A percentile compares a stretch with the other conserved stretches of the same genome.
phyloP scores from a whole-genome alignment of 2,329 filamentous ascomycete genomes.

The Ceratocystis albifundus region DNA sequence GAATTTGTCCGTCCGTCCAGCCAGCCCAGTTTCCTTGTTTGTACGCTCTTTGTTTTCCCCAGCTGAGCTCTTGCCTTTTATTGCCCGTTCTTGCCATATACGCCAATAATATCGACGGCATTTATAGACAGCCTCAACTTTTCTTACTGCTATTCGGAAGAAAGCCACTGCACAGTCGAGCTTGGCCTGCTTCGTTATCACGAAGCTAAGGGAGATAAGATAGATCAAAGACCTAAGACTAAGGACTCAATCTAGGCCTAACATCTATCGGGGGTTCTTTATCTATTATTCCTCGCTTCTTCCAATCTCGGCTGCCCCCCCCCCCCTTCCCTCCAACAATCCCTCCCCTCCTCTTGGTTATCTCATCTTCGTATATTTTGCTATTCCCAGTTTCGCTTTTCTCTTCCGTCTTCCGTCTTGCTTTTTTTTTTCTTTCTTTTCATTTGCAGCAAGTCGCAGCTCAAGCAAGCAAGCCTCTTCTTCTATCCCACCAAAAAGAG shows the following conservation, averaged over 20 bases:
- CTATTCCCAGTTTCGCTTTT: not conserved
- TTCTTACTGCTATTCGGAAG: too few species aligned
- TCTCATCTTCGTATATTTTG: not conserved
- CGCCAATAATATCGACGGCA: not conserved
- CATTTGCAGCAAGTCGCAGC: not conserved
- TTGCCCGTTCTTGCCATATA: not conserved
- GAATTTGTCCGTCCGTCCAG: not conserved
- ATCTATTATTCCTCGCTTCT: not conserved
- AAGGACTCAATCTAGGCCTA: not conserved
- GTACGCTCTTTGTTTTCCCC: not conserved
- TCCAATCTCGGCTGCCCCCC: conserved; percentile 5
- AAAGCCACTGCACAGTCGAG: not conserved
- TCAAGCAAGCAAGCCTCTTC: too few species aligned
- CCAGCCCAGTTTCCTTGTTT: not conserved
- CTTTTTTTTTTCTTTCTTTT: too few species aligned
- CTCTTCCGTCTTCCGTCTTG: not conserved
- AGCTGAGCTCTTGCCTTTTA: not conserved
- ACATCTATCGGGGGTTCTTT: conserved; percentile 1
- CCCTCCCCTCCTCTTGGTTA: not conserved
- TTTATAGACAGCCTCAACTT: not conserved
- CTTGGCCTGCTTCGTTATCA: not conserved
- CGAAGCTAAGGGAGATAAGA: not conserved
- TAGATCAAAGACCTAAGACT: not conserved
- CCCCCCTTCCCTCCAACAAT: not conserved
- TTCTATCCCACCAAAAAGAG: not conserved